These are phyloP conservation scores for Rickenella mellea DNA, from an alignment of 768 basidiomycete species.

Conservation along the genomic window DNA sequence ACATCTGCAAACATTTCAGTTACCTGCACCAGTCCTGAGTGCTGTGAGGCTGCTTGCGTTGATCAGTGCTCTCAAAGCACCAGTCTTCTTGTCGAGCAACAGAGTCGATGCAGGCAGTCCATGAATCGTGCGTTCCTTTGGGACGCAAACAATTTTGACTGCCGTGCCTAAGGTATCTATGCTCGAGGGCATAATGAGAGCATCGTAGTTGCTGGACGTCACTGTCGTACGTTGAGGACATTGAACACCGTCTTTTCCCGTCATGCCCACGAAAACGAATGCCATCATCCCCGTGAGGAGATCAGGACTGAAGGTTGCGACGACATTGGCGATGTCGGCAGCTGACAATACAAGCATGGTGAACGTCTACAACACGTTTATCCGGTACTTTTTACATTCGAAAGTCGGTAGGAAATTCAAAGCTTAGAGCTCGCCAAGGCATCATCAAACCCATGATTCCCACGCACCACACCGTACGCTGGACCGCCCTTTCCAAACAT, in stretches of 20 bases:
- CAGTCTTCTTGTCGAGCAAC: constrained; percentile 62
- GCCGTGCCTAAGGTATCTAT: constrained; percentile 43
- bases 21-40: constrained; percentile 74
- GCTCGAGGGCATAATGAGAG: constrained; percentile 80
- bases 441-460: constrained; percentile 36
- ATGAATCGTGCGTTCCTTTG: constrained; percentile 29
- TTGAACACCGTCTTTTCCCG: constrained; percentile 16
- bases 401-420: too few species aligned
- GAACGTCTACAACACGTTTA: too few species aligned
- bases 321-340: constrained; percentile 43
- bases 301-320: constrained; percentile 31
- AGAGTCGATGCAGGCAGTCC: constrained; percentile 75
- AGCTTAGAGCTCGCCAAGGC: too few species aligned
- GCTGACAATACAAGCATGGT: constrained; percentile 49
- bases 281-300: constrained; percentile 50
- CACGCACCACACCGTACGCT: constrained; percentile 37
- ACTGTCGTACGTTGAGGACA: constrained; percentile 56
- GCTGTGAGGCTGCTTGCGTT: constrained; percentile 76
- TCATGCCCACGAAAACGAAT: constrained; percentile 43
- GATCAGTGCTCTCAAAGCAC: constrained; percentile 62
- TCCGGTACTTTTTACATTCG: too few species aligned
- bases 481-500: constrained; percentile 49
- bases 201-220: constrained; percentile 42
- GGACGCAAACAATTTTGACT: constrained; percentile 78
- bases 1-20: constrained; percentile 8